Percentiles rank a stretch among this genome's conserved stretches.
Evolutionary conservation across 176 grass and related monocot genomes (phyloP).

Genomic region (Raddia guianensis): DNA sequence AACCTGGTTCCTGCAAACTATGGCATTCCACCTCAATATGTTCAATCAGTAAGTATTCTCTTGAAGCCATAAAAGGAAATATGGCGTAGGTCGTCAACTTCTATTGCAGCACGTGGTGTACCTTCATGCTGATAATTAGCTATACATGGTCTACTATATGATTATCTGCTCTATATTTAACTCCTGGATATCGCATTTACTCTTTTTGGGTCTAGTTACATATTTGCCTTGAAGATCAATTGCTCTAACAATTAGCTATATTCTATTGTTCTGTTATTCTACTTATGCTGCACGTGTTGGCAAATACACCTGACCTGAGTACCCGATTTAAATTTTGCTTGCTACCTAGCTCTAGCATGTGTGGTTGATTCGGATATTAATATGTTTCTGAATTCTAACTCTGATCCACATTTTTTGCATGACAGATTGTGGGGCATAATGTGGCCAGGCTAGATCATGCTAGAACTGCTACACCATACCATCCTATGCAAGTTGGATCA

Average conservation of each 20-base stretch:
- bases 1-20: slow-evolving; percentile 60
- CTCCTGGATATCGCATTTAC: not conserved
- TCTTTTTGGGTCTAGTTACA: not conserved
- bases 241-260: not conserved
- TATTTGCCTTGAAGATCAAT: slow-evolving; percentile 13
- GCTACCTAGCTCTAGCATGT: not conserved
- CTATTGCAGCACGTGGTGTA: slow-evolving; percentile 11
- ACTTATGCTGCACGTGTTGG: slow-evolving; percentile 18
- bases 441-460: slow-evolving; percentile 48
- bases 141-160: not conserved
- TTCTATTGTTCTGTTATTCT: slow-evolving; percentile 9
- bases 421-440: slow-evolving; percentile 54
- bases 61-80: slow-evolving; percentile 21
- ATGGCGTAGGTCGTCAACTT: not conserved
- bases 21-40: slow-evolving; percentile 57
- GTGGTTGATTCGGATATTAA: slow-evolving; percentile 9
- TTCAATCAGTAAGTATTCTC: slow-evolving; percentile 56
- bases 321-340: slow-evolving; percentile 12
- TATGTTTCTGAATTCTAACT: slow-evolving; percentile 44
- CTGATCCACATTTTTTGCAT: slow-evolving; percentile 13
- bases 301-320: not conserved
- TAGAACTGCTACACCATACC: slow-evolving; percentile 55
- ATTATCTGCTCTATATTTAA: slow-evolving; percentile 3
- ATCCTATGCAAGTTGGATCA: slow-evolving; percentile 54
- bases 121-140: not conserved